A percentile compares a stretch with the other conserved stretches of the same genome.
Conservation (phyloP, 306 rosid species). For the Dicorynia guianensis region DNA sequence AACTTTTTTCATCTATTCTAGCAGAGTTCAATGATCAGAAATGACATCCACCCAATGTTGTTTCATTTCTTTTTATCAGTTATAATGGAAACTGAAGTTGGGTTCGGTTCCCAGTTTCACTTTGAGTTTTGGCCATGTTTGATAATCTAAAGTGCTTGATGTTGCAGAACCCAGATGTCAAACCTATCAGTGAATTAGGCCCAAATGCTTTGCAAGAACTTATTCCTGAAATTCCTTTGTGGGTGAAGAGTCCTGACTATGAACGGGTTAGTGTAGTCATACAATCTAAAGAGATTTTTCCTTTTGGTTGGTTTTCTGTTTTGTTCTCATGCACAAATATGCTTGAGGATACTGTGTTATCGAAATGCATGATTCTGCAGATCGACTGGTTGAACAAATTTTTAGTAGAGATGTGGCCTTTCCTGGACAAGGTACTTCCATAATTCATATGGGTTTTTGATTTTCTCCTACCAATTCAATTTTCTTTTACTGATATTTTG, state of each 20-base stretch:
- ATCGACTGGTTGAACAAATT: conserved; percentile 89
- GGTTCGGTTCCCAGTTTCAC: neutral
- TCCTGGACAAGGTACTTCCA: conserved; percentile 71
- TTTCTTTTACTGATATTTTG: conserved; percentile 16
- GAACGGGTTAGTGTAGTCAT: conserved; percentile 73
- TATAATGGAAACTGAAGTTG: conserved; percentile 2
- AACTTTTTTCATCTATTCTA: neutral
- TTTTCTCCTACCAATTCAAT: conserved; percentile 8
- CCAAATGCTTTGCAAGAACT: conserved; percentile 73
- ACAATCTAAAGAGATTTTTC: neutral
- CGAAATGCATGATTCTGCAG: conserved; percentile 53
- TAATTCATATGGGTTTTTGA: neutral
- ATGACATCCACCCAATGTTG: conserved; percentile 27
- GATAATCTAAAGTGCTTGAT: conserved; percentile 36
- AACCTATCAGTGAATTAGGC: conserved; percentile 79
- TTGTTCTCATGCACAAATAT: neutral
- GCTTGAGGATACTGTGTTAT: conserved; percentile 33
- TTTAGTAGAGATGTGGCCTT: conserved; percentile 80
- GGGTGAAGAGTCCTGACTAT: conserved; percentile 86
- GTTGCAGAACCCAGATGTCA: conserved; percentile 73
- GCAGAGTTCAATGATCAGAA: neutral
- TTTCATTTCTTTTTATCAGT: conserved; percentile 18
- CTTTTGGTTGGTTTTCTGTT: neutral
- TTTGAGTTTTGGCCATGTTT: conserved; percentile 22
- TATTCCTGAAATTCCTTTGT: conserved; percentile 79